Percentiles rank a stretch among this genome's conserved stretches.
These are phyloP conservation scores for Graphiopsis chlorocephala DNA, from an alignment of 2,329 filamentous ascomycete species.

Conservation along the genomic window DNA sequence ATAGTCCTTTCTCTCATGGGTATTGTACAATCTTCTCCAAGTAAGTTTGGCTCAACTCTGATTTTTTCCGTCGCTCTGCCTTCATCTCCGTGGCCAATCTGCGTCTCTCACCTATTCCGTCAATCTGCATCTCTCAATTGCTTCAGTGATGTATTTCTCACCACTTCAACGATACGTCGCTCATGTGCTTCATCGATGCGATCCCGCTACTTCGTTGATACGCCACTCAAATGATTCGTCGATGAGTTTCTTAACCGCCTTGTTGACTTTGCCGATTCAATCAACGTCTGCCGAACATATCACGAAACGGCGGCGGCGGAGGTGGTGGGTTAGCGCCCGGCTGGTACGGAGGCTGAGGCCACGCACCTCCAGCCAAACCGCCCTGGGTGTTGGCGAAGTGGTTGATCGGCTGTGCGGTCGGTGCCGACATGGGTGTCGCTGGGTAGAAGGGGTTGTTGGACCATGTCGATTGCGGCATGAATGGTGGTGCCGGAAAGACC, in stretches of 20 bases:
- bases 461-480: not conserved
- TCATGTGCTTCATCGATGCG: not conserved
- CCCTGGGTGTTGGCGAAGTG: not conserved
- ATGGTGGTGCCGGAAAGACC: not conserved
- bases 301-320: not conserved
- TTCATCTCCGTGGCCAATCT: not conserved
- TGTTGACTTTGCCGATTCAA: not conserved
- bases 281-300: not conserved
- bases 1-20: not conserved
- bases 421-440: not conserved
- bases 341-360: not conserved
- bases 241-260: not conserved
- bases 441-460: not conserved
- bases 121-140: not conserved
- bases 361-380: not conserved
- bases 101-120: not conserved
- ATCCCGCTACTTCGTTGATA: not conserved
- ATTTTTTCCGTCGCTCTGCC: not conserved
- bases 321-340: not conserved
- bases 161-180: not conserved
- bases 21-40: constrained; percentile 3
- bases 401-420: constrained; percentile 6
- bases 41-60: not conserved
- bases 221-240: not conserved
- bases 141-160: not conserved